Base-by-base conservation (phyloP, 1,139 yeast genomes). In the Arxiozyma bovina region DNA sequence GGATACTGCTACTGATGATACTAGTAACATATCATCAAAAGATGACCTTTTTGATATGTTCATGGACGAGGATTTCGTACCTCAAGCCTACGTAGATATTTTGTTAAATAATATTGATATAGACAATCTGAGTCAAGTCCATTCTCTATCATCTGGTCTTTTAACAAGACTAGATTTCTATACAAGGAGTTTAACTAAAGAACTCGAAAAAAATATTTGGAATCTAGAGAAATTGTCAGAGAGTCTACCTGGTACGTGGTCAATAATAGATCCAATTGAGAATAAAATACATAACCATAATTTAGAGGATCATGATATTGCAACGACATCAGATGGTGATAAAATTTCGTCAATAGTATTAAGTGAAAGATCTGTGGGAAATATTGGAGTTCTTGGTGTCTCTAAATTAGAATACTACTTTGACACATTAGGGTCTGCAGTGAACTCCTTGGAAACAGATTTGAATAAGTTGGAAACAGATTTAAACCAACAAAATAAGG, bases 401-500 rank as follows among this genome's bases (percentile, higher is more conserved):
- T 79, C 85, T 11, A 73, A 87, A 58, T 68, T 85, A 52, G 85
- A 83, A 60, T 84, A 84, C 65, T 83, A 83, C 63, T 70, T 82
- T 45, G 83, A 81, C 52, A 77, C 83, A 2, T 69, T 85, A 46
- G 76, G 79, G 42, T 78, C 81, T 54, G 78, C 88, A 0, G 78
- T 83, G 30, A 72, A 77, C 43, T 74, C 85, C 1, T 66, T 84
- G 38, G 77, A 80, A 53, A 70, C 74, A 4, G 87, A 83, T 54
- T 67, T 83, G 25, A 65, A 67, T 7, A 65, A 63, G 22, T 68
- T 74, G 23, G 73, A 72, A 42, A 51, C 50, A 18, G 64, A 70
- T 50, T 53, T 74, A 15, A 52, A 55, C 1, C 62, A 62, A 6
- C 38, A 66, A 12, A 59, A 65, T 23, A 38, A 50, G 3, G 53